Conservation (phyloP, 768 basidiomycete species). For the Lactarius indigo region DNA sequence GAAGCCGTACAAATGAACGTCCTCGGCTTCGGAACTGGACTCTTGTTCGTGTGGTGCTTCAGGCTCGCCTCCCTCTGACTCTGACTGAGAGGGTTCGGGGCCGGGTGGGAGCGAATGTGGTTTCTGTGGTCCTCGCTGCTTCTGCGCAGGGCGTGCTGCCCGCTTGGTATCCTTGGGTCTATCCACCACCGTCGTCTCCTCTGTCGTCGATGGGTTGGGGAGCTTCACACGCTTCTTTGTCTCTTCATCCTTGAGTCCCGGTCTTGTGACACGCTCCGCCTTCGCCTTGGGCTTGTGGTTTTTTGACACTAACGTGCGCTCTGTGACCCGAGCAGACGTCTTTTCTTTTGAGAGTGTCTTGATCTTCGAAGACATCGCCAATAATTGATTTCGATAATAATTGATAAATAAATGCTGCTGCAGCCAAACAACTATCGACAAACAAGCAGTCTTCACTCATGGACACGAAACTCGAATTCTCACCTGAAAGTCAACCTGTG, state of each 20-base stretch:
- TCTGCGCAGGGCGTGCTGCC: neutral
- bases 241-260: constrained; percentile 8
- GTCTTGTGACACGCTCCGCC: neutral
- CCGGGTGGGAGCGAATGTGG: neutral
- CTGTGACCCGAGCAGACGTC: neutral
- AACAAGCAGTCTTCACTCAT: neutral
- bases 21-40: constrained; percentile 37
- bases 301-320: neutral
- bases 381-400: neutral
- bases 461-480: constrained; percentile 16
- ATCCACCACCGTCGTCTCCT: neutral
- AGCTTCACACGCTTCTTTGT: constrained; percentile 14
- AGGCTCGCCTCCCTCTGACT: constrained; percentile 7
- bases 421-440: constrained; percentile 6
- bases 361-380: constrained; percentile 10
- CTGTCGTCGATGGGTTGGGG: neutral
- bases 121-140: constrained; percentile 11
- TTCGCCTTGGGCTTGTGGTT: constrained; percentile 3
- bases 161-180: neutral
- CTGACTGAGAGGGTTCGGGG: constrained; percentile 2
- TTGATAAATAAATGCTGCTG: neutral
- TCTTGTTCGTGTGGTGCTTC: constrained; percentile 28
- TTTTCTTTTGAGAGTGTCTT: constrained; percentile 11
- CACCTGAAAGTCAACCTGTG: neutral
- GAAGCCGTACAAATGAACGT: constrained; percentile 61